A percentile compares a stretch with the other conserved stretches of the same genome.
phyloP scores from a whole-genome alignment of 208 protist genomes.

The Phytomonas sp. region DNA sequence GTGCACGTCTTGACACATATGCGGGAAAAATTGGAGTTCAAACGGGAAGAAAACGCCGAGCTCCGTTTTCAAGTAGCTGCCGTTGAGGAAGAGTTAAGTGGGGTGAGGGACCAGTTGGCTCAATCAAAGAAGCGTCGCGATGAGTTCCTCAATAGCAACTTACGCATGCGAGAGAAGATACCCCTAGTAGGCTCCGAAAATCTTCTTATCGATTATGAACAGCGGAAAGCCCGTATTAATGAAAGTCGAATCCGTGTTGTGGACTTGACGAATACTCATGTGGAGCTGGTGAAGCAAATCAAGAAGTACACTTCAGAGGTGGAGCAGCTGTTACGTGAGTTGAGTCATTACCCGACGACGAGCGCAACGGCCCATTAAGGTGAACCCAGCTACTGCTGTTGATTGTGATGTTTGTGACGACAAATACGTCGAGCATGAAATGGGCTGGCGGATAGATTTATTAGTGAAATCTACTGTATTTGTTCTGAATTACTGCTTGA shows the following conservation, averaged over 20 bases:
- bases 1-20: constrained; percentile 97
- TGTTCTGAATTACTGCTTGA: too few species aligned
- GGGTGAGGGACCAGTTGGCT: constrained; percentile 81
- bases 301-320: constrained; percentile 43
- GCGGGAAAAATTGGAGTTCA: constrained; percentile 97
- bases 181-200: constrained; percentile 91
- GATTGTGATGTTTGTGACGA: too few species aligned
- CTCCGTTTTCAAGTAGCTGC: constrained; percentile 82
- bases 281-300: constrained; percentile 51
- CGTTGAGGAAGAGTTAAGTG: constrained; percentile 85
- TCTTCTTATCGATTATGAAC: constrained; percentile 93
- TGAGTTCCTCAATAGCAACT: constrained; percentile 73
- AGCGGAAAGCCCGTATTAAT: constrained; percentile 74
- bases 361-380: too few species aligned
- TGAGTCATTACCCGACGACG: constrained; percentile 45
- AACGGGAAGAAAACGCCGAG: constrained; percentile 86
- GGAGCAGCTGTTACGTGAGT: constrained; percentile 40
- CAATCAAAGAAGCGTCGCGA: constrained; percentile 90
- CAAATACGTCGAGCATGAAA: too few species aligned
- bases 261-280: constrained; percentile 68
- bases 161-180: constrained; percentile 87
- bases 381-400: too few species aligned
- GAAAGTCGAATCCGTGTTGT: constrained; percentile 64
- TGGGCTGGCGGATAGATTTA: too few species aligned
- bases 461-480: too few species aligned